A percentile compares a stretch with the other conserved stretches of the same genome.
Evolutionary conservation across 768 basidiomycete genomes (phyloP).

Genomic region (Dentipellis fragilis): DNA sequence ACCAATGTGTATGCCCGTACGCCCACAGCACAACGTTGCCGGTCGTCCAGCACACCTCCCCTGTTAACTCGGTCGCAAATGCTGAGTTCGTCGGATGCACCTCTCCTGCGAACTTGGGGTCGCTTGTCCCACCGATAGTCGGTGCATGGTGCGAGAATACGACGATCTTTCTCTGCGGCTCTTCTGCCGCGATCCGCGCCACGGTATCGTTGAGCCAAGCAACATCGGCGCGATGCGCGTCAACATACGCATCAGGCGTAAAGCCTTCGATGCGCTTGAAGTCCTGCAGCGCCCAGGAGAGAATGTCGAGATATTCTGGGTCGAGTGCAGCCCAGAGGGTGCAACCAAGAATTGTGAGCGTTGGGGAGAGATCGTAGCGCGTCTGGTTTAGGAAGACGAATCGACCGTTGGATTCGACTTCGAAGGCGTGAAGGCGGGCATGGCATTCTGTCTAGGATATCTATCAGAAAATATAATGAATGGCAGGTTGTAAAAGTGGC

Average conservation of each 20-base stretch:
- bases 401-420: constrained; percentile 11
- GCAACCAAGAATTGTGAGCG: constrained; percentile 29
- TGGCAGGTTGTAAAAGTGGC: background rate
- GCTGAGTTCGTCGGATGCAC: constrained; percentile 18
- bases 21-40: constrained; percentile 24
- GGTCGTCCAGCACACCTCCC: constrained; percentile 18
- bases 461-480: background rate
- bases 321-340: constrained; percentile 29
- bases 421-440: constrained; percentile 8
- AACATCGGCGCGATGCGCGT: constrained; percentile 20
- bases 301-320: constrained; percentile 18
- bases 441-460: constrained; percentile 3
- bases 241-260: constrained; percentile 15
- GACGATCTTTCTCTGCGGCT: constrained; percentile 21
- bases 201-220: constrained; percentile 24
- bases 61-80: constrained; percentile 24
- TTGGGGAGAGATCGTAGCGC: constrained; percentile 23
- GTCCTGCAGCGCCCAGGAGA: constrained; percentile 22
- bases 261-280: constrained; percentile 23
- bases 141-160: constrained; percentile 34
- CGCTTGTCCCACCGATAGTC: constrained; percentile 23
- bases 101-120: constrained; percentile 20
- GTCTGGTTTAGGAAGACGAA: constrained; percentile 26
- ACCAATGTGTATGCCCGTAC: constrained; percentile 33
- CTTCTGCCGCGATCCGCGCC: constrained; percentile 16